Evolutionary conservation across 1,284 basidiomycete species (phyloP).

Genomic region (Psilocybe mexicana): DNA sequence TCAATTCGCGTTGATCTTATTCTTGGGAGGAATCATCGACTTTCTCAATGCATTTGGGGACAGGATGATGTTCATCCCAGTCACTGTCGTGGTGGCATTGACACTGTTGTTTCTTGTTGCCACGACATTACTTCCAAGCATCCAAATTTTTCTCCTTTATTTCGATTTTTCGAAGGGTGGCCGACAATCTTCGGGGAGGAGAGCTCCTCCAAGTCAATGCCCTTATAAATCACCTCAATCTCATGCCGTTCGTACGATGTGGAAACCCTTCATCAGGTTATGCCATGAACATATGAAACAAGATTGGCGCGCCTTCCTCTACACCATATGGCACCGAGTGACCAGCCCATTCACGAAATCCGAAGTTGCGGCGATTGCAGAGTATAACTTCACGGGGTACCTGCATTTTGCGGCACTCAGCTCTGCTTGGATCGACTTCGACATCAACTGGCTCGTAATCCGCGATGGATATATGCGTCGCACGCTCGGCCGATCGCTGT

Average conservation of each 20-base stretch:
- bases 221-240: constrained; percentile 22
- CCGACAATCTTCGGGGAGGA: not conserved
- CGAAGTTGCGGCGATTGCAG: not conserved
- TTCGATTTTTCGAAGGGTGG: not conserved
- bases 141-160: constrained; percentile 6
- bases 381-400: not conserved
- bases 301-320: not conserved
- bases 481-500: not conserved
- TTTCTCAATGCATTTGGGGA: constrained; percentile 11
- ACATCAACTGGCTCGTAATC: not conserved
- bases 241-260: constrained; percentile 1
- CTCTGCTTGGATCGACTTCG: not conserved
- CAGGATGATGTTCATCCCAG: constrained; percentile 9
- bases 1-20: constrained; percentile 11
- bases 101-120: constrained; percentile 12
- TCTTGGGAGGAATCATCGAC: constrained; percentile 28
- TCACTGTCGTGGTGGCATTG: constrained; percentile 9
- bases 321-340: not conserved
- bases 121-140: constrained; percentile 17
- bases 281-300: not conserved
- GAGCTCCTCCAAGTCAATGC: constrained; percentile 7
- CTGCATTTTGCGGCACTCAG: not conserved
- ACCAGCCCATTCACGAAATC: not conserved
- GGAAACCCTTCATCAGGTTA: not conserved
- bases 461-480: not conserved